Conservation (phyloP, 495 filamentous ascomycete genomes). For the Halenospora varia region DNA sequence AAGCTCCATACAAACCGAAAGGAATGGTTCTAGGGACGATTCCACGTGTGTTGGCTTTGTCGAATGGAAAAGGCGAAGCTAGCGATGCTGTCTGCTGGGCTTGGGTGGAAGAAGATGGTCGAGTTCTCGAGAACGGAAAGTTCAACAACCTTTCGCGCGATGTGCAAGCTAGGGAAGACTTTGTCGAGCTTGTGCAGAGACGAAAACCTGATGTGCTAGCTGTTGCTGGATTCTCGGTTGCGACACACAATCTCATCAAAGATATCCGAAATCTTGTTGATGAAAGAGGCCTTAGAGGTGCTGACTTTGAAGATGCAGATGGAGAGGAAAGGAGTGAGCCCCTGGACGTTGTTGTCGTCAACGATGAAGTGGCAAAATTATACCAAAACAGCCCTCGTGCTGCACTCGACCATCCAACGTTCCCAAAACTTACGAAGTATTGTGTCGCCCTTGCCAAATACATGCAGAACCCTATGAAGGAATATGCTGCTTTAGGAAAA, state of each 20-base stretch:
- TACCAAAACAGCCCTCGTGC: conserved; percentile 88
- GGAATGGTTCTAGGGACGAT: conserved; percentile 87
- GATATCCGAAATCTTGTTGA: conserved; percentile 71
- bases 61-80: conserved; percentile 73
- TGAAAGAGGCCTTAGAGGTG: conserved; percentile 66
- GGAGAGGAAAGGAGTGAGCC: conserved; percentile 65
- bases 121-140: conserved; percentile 82
- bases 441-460: conserved; percentile 86
- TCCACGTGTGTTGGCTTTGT: conserved; percentile 80
- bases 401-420: conserved; percentile 71
- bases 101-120: conserved; percentile 89
- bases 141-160: conserved; percentile 75
- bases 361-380: conserved; percentile 91
- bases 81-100: conserved; percentile 85
- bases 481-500: conserved; percentile 87
- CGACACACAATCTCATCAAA: conserved; percentile 79
- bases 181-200: conserved; percentile 69
- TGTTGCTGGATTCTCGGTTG: conserved; percentile 84
- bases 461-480: conserved; percentile 88
- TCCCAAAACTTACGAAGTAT: conserved; percentile 74
- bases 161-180: conserved; percentile 55
- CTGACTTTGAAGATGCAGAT: conserved; percentile 63
- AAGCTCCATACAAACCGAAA: conserved; percentile 92
- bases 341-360: conserved; percentile 85
- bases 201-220: conserved; percentile 86